These are phyloP conservation scores for Hyaloperonospora arabidopsidis DNA, from an alignment of 352 stramenopile genomes.

Conservation along the genomic window DNA sequence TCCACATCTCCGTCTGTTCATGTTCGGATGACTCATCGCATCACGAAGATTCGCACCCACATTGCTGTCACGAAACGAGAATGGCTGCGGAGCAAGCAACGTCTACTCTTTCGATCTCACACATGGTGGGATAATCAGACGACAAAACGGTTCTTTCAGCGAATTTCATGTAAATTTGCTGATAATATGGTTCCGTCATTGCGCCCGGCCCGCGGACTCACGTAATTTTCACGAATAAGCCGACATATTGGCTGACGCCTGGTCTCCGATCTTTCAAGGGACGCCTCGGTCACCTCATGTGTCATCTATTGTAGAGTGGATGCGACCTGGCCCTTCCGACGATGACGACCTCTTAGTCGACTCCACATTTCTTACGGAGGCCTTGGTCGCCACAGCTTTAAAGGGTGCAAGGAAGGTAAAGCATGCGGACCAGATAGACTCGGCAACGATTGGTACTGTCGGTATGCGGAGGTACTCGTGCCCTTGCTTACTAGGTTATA, in stretches of 20 bases:
- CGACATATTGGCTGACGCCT: not conserved
- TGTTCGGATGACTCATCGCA: not conserved
- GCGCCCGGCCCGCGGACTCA: not conserved
- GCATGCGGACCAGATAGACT: not conserved
- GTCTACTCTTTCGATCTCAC: not conserved
- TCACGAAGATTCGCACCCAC: not conserved
- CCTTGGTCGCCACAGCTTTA: not conserved
- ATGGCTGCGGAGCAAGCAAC: not conserved
- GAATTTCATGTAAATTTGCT: not conserved
- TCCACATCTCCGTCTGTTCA: too few relatives aligned
- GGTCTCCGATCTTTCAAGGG: not conserved
- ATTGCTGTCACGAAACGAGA: not conserved
- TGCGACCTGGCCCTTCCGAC: too few relatives aligned
- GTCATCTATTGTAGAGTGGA: too few relatives aligned
- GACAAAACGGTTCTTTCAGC: not conserved
- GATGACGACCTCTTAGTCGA: too few relatives aligned
- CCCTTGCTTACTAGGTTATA: constrained; percentile 2
- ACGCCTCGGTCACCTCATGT: too few relatives aligned
- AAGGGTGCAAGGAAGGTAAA: not conserved
- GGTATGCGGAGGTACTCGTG: not conserved
- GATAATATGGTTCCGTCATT: constrained; percentile 8
- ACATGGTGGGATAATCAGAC: not conserved
- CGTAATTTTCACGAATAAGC: not conserved
- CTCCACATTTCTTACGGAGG: not conserved
- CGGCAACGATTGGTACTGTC: constrained; percentile 7